Percentiles rank a stretch among this genome's conserved stretches.
Evolutionary conservation across 306 rosid species (phyloP).

Genomic region (Inga laurina): DNA sequence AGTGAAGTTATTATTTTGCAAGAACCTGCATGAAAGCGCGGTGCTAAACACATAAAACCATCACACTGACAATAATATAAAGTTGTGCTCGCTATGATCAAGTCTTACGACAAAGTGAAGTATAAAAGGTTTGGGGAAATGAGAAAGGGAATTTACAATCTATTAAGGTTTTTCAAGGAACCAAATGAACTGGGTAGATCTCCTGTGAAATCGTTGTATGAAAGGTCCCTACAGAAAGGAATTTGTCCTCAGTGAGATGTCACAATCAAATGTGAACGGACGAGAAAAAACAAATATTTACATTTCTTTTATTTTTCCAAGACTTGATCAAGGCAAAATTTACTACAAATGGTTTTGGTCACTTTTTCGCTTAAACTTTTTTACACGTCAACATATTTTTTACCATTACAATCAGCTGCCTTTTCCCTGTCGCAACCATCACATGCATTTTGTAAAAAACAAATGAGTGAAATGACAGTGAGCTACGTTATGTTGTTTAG

Average conservation of each 20-base stretch:
- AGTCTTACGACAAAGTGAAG: neutral
- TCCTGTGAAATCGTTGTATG: slow-evolving; percentile 76
- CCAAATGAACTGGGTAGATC: slow-evolving; percentile 95
- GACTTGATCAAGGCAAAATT: neutral
- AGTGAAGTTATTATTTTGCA: slow-evolving; percentile 76
- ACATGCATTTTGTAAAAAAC: neutral
- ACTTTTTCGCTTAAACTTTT: slow-evolving; percentile 9
- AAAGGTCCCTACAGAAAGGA: slow-evolving; percentile 72
- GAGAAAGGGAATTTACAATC: slow-evolving; percentile 54
- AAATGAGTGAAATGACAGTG: neutral
- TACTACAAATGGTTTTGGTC: neutral
- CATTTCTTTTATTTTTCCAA: neutral
- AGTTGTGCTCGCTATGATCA: neutral
- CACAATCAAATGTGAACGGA: slow-evolving; percentile 14
- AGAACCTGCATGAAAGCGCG: slow-evolving; percentile 55
- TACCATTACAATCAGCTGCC: neutral
- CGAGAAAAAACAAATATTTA: neutral
- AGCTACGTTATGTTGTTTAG: neutral
- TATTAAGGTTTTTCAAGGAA: slow-evolving; percentile 60
- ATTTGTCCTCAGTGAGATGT: slow-evolving; percentile 20
- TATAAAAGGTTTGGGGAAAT: slow-evolving; percentile 18
- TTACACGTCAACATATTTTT: neutral
- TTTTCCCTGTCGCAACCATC: neutral
- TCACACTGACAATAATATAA: slow-evolving; percentile 4
- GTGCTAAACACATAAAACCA: slow-evolving; percentile 23